Evolutionary conservation across 2,329 filamentous ascomycete genomes (phyloP).

Genomic region (Fusarium piperis): DNA sequence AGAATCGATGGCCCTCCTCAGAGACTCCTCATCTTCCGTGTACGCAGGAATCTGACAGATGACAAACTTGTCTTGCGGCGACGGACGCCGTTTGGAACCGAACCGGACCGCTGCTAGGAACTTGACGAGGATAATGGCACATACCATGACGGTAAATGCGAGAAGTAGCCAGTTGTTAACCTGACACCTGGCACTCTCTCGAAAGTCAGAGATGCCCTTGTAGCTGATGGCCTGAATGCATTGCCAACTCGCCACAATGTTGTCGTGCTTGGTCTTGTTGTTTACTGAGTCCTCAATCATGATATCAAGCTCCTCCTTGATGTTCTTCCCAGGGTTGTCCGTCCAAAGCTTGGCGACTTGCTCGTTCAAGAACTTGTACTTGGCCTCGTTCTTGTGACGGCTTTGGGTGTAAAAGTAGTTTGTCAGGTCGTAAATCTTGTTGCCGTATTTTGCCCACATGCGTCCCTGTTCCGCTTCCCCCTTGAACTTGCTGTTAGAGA

Average conservation of each 20-base stretch:
- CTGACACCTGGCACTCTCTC: slow-evolving; percentile 77
- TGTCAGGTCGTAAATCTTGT: slow-evolving; percentile 86
- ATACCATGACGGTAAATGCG: slow-evolving; percentile 86
- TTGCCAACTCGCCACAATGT: slow-evolving; percentile 73
- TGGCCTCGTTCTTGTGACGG: slow-evolving; percentile 59
- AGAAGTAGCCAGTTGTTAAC: slow-evolving; percentile 93
- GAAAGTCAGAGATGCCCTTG: slow-evolving; percentile 85
- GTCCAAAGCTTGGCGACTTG: slow-evolving; percentile 74
- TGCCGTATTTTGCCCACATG: slow-evolving; percentile 83
- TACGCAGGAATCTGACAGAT: slow-evolving; percentile 98
- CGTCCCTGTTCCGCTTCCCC: slow-evolving; percentile 72
- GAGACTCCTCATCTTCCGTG: slow-evolving; percentile 95
- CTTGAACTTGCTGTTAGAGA: slow-evolving; percentile 66
- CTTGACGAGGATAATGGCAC: slow-evolving; percentile 82
- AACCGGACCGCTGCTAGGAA: slow-evolving; percentile 94
- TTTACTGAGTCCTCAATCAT: slow-evolving; percentile 56
- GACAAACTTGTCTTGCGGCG: slow-evolving; percentile 96
- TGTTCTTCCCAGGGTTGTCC: slow-evolving; percentile 79
- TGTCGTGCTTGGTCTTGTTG: slow-evolving; percentile 61
- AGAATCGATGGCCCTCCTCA: slow-evolving; percentile 92
- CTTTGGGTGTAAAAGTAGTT: slow-evolving; percentile 87
- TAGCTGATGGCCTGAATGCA: slow-evolving; percentile 89
- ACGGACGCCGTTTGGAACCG: slow-evolving; percentile 89
- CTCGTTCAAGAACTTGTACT: slow-evolving; percentile 77
- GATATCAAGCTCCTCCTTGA: slow-evolving; percentile 72